Evolutionary conservation across 441 rosid genomes (phyloP), one percentile per base, ranked within the genome.

Genomic region (Raphanus hybrid): DNA sequence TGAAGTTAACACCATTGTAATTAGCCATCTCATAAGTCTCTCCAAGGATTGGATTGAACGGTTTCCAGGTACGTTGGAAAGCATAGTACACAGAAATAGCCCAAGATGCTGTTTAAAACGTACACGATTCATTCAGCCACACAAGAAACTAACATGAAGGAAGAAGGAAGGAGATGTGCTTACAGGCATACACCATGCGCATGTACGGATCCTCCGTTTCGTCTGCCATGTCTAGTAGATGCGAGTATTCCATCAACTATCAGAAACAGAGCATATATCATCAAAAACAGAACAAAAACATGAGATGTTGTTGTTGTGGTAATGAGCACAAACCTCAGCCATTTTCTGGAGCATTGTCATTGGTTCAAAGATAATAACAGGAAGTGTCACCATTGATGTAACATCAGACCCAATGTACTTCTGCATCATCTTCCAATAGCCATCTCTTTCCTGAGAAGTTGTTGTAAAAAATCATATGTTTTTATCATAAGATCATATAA

Each of bases 391-490:
- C 98, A 96, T 82, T 11, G 99, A 96, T 60, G 98, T 94, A 64
- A 96, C 88, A 78, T 96, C 99, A 62, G 98, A 79, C 55, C 99
- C 99, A 70, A 92, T 83, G 64, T 93, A 93, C 70, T 90, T 93
- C 65, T 93, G 99, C 99, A 96, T 96, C 93, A 89, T 91, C 86
- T 91, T 96, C 99, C 99, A 96, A 73, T 93, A 90, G 57, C 95
- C 79, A 58, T 96, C 99, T 5, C 98, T 85, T 12, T 95, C 99
- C 98, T 95, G 85, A 35, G 70, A 82, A 75, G 4, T 63, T 39
- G 37, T 23, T 23, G 26, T 23, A 23, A 23, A 23, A 23, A 23
- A 23, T 23, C 26, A 23, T 23, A 23, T 23, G 0, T 23, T 23
- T 23, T 23, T 23, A 23, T 23, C 26, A 23, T 23, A 23, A 23